Evolutionary conservation across 2,329 filamentous ascomycete genomes (phyloP).

Genomic region (Akanthomyces lecanii): DNA sequence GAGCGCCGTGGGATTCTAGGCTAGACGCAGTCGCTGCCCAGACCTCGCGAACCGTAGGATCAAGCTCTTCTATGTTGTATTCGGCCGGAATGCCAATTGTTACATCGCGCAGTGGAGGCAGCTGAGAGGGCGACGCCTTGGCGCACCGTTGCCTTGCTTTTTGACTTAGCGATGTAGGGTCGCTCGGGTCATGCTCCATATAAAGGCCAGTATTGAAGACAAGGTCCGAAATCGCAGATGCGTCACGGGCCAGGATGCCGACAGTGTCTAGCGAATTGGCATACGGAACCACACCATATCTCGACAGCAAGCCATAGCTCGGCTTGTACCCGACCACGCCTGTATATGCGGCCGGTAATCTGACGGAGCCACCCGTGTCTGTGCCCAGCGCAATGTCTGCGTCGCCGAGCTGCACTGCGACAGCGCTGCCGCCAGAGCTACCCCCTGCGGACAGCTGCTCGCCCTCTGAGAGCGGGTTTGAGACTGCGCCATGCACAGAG

Average conservation of each 20-base stretch:
- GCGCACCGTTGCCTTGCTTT: constrained; percentile 50
- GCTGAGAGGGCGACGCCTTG: constrained; percentile 24
- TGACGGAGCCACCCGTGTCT: constrained; percentile 86
- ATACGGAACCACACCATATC: constrained; percentile 84
- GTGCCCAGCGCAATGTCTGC: constrained; percentile 72
- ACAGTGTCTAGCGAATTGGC: constrained; percentile 92
- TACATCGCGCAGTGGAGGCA: constrained; percentile 31
- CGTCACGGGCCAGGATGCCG: constrained; percentile 62
- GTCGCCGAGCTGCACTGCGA: constrained; percentile 65
- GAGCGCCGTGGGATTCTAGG: constrained; percentile 63
- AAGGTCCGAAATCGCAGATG: constrained; percentile 48
- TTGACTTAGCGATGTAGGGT: constrained; percentile 67
- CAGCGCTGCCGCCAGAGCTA: constrained; percentile 89
- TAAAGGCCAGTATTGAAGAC: constrained; percentile 47
- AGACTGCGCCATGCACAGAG: constrained; percentile 64
- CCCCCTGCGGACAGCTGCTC: constrained; percentile 66
- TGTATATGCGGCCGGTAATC: constrained; percentile 83
- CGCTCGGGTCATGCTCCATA: constrained; percentile 57
- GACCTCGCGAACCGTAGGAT: constrained; percentile 60
- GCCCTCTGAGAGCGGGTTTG: constrained; percentile 39
- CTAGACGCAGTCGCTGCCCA: constrained; percentile 62
- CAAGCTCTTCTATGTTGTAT: constrained; percentile 84
- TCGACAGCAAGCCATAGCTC: constrained; percentile 80
- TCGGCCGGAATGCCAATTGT: constrained; percentile 62
- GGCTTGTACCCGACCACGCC: constrained; percentile 84